Evolutionary conservation across 768 basidiomycete species (phyloP), one percentile per base, ranked within the genome.

Genomic region (Mycena sanguinolenta): DNA sequence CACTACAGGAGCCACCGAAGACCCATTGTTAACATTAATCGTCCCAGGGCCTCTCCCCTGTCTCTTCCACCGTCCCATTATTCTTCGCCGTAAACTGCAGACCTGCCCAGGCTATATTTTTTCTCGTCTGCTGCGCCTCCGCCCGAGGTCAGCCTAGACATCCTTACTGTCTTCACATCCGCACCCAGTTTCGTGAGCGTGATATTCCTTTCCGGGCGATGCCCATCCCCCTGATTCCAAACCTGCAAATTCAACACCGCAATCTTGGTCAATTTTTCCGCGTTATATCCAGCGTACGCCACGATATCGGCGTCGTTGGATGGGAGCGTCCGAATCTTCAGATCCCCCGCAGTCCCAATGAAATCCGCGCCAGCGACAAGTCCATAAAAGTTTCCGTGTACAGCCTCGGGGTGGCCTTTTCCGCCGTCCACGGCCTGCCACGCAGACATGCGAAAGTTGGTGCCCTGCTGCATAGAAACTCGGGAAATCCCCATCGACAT

Each of bases 231-330:
- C 19, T 32, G 32, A 2, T 62, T 50, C 61, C 61, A 53, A 28
- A 63, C 36, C 10, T 25, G 61, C 49, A 63, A 25, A 63, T 63
- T 25, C 61, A 63, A 25, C 61, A 53, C 61, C 13, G 61, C 61
- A 23, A 63, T 17, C n/a, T 36, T 53, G 16, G 61, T 53, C 10
- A 66, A 36, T 27, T 7, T 7, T 0, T 49, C 65, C 17, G 49
- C 19, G 58, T 66, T 66, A 34, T 66, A 66, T 42, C 65, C 65
- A 19, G 65, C 65, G 27, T 59, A 66, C 46, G 58, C 16, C 46
- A 25, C 65, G 36, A 66, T 50, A 23, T 59, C 17, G n/a, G 58
- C 58, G 58, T 66, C 27, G 27, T 52, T 39, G 1, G 36, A 10
- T 21, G 54, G 32, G 0, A 66, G 58, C 1, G 19, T 32, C 4